Base-by-base conservation (phyloP, 2,329 filamentous ascomycete species). In the Alternaria sp. region DNA sequence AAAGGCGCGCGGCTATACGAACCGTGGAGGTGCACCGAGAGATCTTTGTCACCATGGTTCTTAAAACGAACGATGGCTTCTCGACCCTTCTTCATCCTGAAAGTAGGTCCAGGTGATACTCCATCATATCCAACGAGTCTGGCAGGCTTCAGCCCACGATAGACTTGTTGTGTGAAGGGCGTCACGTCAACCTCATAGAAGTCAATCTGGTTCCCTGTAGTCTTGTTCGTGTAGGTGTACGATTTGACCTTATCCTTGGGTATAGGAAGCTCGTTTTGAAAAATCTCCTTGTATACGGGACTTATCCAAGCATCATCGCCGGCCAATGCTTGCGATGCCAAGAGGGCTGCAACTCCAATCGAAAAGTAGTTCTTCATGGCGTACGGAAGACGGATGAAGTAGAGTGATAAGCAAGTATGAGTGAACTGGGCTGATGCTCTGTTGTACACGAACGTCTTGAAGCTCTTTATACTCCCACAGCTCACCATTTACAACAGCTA, bases 21-120 rank as follows among this genome's bases (percentile, higher is more conserved):
- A 2, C 86, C 85, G 65, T 87, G 86, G 26, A 87, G 79, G 74
- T 87, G 86, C 18, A 87, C 81, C 2, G 83, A 82, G 43, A 81
- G 81, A n/a, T 80, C 78, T 8, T 75, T 72, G 11, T 75, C 70
- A 4, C 79, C 81, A n/a, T 83, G 81, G 72, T 88, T 88, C 64
- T 84, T 78, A 64, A 87, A 83, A 22, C 86, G 81, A 7, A 88
- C 83, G 7, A 88, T 80, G 5, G 81, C 80, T 73, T 88, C 84
- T 6, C 80, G 79, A 3, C 83, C 84, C 54, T 76, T 78, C 7
- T 80, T 74, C 54, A 86, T 79, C 20, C 81, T 73, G 65, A 86
- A 83, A 2, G 84, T 87, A 9, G 85, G 85, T 0, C 86, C 86
- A 12, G 86, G 85, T 5, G 81, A 81, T 5, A 84, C 83, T 20